Evolutionary conservation across 768 basidiomycete species (phyloP).

Genomic region (Phaeotremella fagi): DNA sequence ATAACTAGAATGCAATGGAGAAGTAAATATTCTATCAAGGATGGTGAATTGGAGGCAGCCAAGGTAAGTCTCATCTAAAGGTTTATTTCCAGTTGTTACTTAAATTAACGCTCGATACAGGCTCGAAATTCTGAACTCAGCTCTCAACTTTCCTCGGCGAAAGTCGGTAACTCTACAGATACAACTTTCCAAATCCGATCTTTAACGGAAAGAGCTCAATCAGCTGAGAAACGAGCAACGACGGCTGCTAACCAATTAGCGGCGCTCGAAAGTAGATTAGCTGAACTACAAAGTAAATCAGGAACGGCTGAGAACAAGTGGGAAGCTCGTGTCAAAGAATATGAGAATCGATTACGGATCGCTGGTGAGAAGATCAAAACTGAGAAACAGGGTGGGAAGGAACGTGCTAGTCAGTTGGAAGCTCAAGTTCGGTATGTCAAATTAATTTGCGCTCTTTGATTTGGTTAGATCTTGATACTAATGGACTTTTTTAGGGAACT

Average conservation of each 20-base stretch:
- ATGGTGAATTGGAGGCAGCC: slow-evolving; percentile 81
- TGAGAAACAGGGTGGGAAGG: slow-evolving; percentile 89
- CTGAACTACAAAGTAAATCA: slow-evolving; percentile 66
- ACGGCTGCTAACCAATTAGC: slow-evolving; percentile 78
- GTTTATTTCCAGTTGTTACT: neutral
- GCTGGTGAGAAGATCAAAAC: slow-evolving; percentile 90
- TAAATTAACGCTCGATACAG: slow-evolving; percentile 52
- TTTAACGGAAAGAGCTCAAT: slow-evolving; percentile 66
- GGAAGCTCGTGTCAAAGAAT: slow-evolving; percentile 92
- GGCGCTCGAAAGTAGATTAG: slow-evolving; percentile 77
- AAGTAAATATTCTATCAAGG: slow-evolving; percentile 70
- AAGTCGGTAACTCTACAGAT: slow-evolving; percentile 55
- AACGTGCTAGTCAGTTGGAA: slow-evolving; percentile 51
- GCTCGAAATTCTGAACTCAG: slow-evolving; percentile 68
- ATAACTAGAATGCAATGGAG: slow-evolving; percentile 81
- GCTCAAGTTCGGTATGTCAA: slow-evolving; percentile 45
- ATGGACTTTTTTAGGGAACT: slow-evolving; percentile 55
- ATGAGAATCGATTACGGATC: slow-evolving; percentile 70
- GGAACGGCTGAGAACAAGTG: slow-evolving; percentile 75
- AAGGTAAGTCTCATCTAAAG: slow-evolving; percentile 56
- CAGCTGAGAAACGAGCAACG: slow-evolving; percentile 81
- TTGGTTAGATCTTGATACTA: neutral
- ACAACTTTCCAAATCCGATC: slow-evolving; percentile 68
- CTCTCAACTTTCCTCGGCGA: slow-evolving; percentile 61
- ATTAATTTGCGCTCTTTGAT: neutral